Percentiles rank a stretch among this genome's conserved stretches.
phyloP scores from a whole-genome alignment of 2,329 filamentous ascomycete species.

The Monilinia fructicola region DNA sequence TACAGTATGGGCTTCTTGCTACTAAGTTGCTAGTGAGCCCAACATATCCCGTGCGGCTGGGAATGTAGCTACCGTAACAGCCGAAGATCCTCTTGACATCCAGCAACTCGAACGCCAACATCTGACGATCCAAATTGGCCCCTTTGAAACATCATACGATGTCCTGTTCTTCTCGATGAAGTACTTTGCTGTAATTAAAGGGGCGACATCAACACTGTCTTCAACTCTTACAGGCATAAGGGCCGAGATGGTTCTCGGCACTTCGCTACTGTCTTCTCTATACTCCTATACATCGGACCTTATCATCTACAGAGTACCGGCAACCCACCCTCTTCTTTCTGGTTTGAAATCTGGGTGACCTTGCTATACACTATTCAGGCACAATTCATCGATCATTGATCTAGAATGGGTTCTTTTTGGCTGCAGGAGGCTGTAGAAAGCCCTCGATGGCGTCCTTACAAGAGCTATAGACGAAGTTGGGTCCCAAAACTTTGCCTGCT shows the following conservation, averaged over 20 bases:
- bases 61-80: slow-evolving; percentile 9
- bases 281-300: not conserved
- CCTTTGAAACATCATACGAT: not conserved
- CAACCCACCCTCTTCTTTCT: not conserved
- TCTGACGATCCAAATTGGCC: not conserved
- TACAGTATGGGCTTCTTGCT: not conserved
- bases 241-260: not conserved
- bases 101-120: not conserved
- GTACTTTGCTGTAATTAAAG: not conserved
- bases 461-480: not conserved
- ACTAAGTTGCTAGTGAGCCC: slow-evolving; percentile 2
- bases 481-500: not conserved
- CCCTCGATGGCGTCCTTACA: not conserved
- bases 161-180: not conserved
- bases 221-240: not conserved
- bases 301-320: not conserved
- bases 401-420: not conserved
- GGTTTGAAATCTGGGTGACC: not conserved
- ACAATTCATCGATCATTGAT: not conserved
- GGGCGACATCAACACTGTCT: not conserved
- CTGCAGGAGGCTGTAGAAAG: not conserved
- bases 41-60: not conserved
- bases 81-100: not conserved
- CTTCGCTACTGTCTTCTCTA: not conserved
- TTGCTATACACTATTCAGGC: not conserved